A percentile compares a stretch with the other conserved stretches of the same genome.
Evolutionary conservation across 2,329 filamentous ascomycete species (phyloP).

Genomic region (Cladophialophora exuberans): DNA sequence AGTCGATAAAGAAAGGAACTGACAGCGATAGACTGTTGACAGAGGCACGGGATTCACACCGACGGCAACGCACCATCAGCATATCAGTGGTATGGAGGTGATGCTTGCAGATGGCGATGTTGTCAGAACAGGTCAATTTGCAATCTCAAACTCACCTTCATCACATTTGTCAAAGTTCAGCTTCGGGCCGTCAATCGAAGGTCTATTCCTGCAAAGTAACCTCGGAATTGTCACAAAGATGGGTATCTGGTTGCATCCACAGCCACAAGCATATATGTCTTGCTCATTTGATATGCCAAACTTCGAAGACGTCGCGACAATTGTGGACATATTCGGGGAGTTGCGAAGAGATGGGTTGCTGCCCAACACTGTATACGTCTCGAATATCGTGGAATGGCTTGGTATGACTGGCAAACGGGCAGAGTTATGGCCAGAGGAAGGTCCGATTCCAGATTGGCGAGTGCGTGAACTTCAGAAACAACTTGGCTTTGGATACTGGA

Average conservation of each 20-base stretch:
- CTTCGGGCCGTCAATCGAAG: conserved; percentile 29
- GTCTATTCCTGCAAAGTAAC: conserved; percentile 33
- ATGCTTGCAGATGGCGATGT: conserved; percentile 46
- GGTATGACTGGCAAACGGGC: conserved; percentile 24
- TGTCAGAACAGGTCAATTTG: conserved; percentile 47
- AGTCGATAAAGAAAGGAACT: not conserved
- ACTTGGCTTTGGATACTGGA: conserved; percentile 26
- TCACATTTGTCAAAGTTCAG: conserved; percentile 28
- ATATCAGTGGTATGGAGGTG: conserved; percentile 50
- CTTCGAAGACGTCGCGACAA: conserved; percentile 25
- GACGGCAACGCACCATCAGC: conserved; percentile 51
- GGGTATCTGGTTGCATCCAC: conserved; percentile 33
- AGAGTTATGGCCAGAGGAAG: conserved; percentile 23
- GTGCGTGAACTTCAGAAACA: conserved; percentile 23
- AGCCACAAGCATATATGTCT: conserved; percentile 36
- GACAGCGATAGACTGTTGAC: conserved; percentile 43
- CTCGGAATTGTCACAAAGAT: conserved; percentile 34
- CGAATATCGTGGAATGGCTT: conserved; percentile 27
- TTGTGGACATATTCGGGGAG: conserved; percentile 25
- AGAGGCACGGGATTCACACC: conserved; percentile 42
- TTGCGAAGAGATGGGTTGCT: conserved; percentile 23
- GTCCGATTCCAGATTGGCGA: conserved; percentile 23
- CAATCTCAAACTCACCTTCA: conserved; percentile 28
- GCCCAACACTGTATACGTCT: conserved; percentile 27
- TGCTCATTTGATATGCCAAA: conserved; percentile 40